Percentiles rank a stretch among this genome's conserved stretches.
Conservation (phyloP, 2,329 filamentous ascomycete species). For the Diaporthe sp. region DNA sequence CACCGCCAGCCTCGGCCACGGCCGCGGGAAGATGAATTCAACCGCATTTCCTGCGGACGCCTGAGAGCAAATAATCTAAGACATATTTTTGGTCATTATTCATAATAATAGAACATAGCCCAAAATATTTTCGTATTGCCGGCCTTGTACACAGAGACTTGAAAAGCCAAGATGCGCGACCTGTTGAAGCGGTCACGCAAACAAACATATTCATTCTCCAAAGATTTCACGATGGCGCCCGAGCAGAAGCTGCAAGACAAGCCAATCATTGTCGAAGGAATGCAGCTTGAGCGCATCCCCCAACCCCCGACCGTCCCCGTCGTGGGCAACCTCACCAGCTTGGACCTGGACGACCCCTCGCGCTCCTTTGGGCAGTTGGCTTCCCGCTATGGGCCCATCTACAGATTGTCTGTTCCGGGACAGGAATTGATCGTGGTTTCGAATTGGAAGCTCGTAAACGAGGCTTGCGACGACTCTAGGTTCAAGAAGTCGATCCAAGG, state of each 20-base stretch:
- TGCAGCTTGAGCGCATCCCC: not conserved
- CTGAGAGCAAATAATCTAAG: too few species aligned
- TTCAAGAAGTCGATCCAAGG: slow-evolving; percentile 40
- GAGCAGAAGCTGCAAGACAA: not conserved
- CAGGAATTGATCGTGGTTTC: slow-evolving; percentile 59
- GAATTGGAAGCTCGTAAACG: slow-evolving; percentile 59
- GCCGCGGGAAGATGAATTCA: slow-evolving; percentile 5
- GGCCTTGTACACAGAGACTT: not conserved
- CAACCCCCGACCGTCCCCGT: slow-evolving; percentile 1
- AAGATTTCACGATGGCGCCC: not conserved
- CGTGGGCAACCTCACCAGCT: not conserved
- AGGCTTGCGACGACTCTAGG: slow-evolving; percentile 46
- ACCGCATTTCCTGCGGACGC: not conserved
- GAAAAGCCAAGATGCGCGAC: not conserved
- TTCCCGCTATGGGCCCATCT: slow-evolving; percentile 8
- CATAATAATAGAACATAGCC: too few species aligned
- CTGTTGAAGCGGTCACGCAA: not conserved
- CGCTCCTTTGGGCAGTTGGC: not conserved
- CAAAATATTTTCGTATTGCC: not conserved
- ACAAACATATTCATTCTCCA: not conserved
- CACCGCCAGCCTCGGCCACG: slow-evolving; percentile 2
- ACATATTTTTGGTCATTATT: too few species aligned
- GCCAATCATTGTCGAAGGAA: not conserved
- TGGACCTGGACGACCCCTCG: slow-evolving; percentile 6
- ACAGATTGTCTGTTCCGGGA: slow-evolving; percentile 41